Conservation (phyloP, 164 flowering plant species). For the Sedum album region DNA sequence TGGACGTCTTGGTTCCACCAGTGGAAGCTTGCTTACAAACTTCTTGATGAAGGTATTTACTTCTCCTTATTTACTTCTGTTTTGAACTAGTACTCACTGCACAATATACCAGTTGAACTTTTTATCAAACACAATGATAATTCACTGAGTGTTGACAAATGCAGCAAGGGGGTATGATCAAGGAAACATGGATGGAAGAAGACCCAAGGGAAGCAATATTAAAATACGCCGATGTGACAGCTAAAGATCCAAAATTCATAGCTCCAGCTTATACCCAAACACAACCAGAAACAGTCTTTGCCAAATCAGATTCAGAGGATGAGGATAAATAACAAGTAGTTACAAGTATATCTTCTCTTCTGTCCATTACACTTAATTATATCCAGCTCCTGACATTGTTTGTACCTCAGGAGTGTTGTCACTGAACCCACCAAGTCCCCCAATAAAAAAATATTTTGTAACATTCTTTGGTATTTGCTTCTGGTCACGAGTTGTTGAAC, state of each 20-base stretch:
- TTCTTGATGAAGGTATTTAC: conserved; percentile 84
- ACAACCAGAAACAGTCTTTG: conserved; percentile 86
- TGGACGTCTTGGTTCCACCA: conserved; percentile 83
- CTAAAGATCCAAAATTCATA: conserved; percentile 87
- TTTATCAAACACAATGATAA: conserved; percentile 13
- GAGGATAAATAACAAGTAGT: conserved; percentile 39
- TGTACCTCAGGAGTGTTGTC: too few species aligned
- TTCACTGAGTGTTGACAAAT: conserved; percentile 13
- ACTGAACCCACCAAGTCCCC: too few species aligned
- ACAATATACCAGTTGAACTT: too few species aligned
- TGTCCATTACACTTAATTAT: too few species aligned
- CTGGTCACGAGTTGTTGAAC: too few species aligned
- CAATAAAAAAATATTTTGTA: too few species aligned
- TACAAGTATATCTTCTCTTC: neutral
- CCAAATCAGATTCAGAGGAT: conserved; percentile 84
- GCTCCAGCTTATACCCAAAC: conserved; percentile 95
- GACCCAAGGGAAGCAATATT: conserved; percentile 98
- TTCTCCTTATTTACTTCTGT: neutral
- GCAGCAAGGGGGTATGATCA: conserved; percentile 97
- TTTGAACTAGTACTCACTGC: too few species aligned
- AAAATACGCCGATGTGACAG: conserved; percentile 90
- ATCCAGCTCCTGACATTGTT: too few species aligned
- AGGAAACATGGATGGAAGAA: conserved; percentile 99
- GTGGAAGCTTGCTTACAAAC: conserved; percentile 89
- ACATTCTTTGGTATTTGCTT: too few species aligned